phyloP scores from a whole-genome alignment of 352 stramenopile species.

The Albugo laibachii region DNA sequence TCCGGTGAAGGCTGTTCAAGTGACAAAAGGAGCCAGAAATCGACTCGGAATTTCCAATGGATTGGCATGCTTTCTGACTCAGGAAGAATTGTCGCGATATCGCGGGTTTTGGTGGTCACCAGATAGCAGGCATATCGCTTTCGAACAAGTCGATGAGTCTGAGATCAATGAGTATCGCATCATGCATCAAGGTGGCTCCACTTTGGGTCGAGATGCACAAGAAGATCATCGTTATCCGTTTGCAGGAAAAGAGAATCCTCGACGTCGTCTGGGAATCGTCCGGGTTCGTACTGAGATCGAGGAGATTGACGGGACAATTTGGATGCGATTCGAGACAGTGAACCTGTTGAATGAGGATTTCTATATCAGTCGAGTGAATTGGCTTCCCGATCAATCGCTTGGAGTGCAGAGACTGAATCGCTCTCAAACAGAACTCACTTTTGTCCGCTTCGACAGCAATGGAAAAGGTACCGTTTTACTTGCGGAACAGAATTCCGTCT shows the following conservation, averaged over 20 bases:
- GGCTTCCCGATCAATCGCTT: slow-evolving; percentile 85
- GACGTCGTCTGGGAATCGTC: slow-evolving; percentile 69
- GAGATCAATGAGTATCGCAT: slow-evolving; percentile 88
- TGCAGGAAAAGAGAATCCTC: slow-evolving; percentile 82
- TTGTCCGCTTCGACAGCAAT: slow-evolving; percentile 67
- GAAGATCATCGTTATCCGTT: slow-evolving; percentile 86
- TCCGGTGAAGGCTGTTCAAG: slow-evolving; percentile 28
- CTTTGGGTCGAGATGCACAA: slow-evolving; percentile 28
- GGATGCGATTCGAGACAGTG: slow-evolving; percentile 41
- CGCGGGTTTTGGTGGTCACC: slow-evolving; percentile 92
- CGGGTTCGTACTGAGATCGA: slow-evolving; percentile 4
- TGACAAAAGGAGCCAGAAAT: slow-evolving; percentile 55
- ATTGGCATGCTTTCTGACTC: slow-evolving; percentile 92
- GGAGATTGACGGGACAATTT: slow-evolving; percentile 24
- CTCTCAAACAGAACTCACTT: slow-evolving; percentile 44
- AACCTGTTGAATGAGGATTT: slow-evolving; percentile 29
- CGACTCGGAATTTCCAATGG: slow-evolving; percentile 75
- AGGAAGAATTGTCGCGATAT: slow-evolving; percentile 95
- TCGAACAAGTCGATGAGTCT: slow-evolving; percentile 87
- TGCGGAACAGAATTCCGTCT: slow-evolving; percentile 78
- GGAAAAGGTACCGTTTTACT: slow-evolving; percentile 59
- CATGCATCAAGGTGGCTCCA: slow-evolving; percentile 80
- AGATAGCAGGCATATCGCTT: slow-evolving; percentile 71
- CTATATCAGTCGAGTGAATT: slow-evolving; percentile 87
- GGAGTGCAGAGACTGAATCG: slow-evolving; percentile 80